Evolutionary conservation across 306 rosid species (phyloP), one percentile per base, ranked within the genome.

Genomic region (Vicia faba): DNA sequence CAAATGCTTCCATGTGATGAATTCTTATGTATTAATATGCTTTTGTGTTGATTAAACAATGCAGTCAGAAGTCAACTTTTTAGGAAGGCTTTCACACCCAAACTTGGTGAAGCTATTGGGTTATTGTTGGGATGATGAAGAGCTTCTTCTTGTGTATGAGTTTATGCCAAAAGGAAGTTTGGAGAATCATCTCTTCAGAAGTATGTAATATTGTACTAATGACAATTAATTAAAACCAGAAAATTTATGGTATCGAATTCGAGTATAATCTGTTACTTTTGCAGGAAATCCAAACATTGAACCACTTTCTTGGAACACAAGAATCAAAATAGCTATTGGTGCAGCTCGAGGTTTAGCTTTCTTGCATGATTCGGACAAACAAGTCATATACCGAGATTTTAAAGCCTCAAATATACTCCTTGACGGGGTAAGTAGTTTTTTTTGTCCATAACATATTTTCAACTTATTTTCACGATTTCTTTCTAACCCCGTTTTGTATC

Each of bases 131-230:
- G 97, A 90, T 29, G 90, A 90, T 16, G 73, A 74, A 23, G 90
- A 93, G 64, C 84, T 93, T 49, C 98, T 93, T 19, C 98, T 93
- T 71, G 96, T 88, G 33, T 93, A 93, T n/a, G 97, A 93, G 80
- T 93, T 83, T 78, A 60, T 93, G 97, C 77, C 80, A 16, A 86
- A 53, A 56, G 98, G 98, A 64, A 93, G 98, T 85, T 79, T 89
- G 80, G 96, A 93, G 82, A 80, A 88, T 72, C 96, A 89, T 80
- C 97, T 93, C 8, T 89, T 93, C 59, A 70, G 91, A 89, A 86
- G 98, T 92, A 87, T 7, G 89, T 25, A 19, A 1, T 18, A 29
- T 13, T 14, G 10, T 70, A 61, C 20, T 69, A 41, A 51, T 48
- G 46, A 40, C 18, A n/a, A 14, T 11, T 55, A 14, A 67, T 38